Conservation (phyloP, 192 early-diverging fungal genomes). For the Phlyctochytrium planicorne region DNA sequence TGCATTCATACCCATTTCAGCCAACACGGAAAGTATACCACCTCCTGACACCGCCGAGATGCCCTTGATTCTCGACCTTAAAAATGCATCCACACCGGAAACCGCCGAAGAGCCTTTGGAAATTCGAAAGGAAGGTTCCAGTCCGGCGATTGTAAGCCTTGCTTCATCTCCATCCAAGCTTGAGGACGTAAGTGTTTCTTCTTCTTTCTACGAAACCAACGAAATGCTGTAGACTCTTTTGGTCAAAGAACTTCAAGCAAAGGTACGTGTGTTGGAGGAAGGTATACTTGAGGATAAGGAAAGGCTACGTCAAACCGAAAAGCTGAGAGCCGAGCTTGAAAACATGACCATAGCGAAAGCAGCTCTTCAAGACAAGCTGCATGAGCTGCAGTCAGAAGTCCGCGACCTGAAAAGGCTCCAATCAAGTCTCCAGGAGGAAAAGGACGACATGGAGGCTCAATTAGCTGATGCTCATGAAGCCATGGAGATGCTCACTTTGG, state of each 20-base stretch:
- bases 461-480: constrained; percentile 72
- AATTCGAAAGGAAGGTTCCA: no score
- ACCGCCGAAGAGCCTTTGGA: no score
- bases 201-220: not conserved
- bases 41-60: no score
- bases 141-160: no score
- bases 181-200: not conserved
- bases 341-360: constrained; percentile 27
- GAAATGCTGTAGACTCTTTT: not conserved
- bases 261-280: no score
- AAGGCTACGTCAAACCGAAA: no score
- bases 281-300: not conserved
- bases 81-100: no score
- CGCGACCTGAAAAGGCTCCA: constrained; percentile 60
- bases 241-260: not conserved
- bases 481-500: constrained; percentile 83
- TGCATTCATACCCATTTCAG: no score
- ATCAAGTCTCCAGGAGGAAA: constrained; percentile 57
- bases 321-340: constrained; percentile 68
- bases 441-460: constrained; percentile 65
- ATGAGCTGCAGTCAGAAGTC: constrained; percentile 71
- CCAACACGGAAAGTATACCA: no score
- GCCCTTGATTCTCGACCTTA: no score
- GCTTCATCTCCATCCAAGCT: no score
- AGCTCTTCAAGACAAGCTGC: constrained; percentile 54